Evolutionary conservation across 768 basidiomycete species (phyloP).

Genomic region (Suillus subalutaceus): DNA sequence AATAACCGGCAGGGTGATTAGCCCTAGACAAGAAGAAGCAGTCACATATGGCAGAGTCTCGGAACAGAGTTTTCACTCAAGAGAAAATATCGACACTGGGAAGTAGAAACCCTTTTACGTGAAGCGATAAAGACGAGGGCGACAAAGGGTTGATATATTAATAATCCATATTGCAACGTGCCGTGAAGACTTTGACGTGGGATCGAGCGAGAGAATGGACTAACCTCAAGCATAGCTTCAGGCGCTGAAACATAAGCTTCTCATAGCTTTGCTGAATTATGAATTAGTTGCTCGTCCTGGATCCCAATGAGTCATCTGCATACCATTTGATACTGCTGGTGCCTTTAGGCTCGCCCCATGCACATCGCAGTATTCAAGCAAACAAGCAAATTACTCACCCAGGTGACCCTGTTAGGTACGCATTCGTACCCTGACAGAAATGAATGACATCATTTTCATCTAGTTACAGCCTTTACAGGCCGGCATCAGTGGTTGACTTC

Average conservation of each 20-base stretch:
- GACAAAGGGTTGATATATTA: neutral
- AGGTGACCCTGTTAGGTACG: too few species aligned
- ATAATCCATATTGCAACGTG: neutral
- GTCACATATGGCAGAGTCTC: neutral
- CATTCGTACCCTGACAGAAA: neutral
- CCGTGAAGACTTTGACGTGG: neutral
- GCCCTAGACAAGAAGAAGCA: neutral
- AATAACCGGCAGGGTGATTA: neutral
- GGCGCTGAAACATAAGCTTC: neutral
- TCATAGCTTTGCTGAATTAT: neutral
- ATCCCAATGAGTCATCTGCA: neutral
- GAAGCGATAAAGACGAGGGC: neutral
- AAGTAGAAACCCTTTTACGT: neutral
- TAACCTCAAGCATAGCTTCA: neutral
- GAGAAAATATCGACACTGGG: neutral
- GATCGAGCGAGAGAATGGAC: neutral
- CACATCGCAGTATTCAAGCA: neutral
- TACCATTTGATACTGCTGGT: neutral
- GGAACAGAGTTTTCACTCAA: neutral
- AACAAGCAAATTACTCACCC: neutral
- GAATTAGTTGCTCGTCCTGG: neutral
- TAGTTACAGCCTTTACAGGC: neutral
- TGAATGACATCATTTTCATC: neutral
- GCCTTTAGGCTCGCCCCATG: neutral
- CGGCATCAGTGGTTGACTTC: too few species aligned